Percentiles rank a stretch among this genome's conserved stretches.
Conservation (phyloP, 139 green algal genomes). For the Pleodorina starrii region DNA sequence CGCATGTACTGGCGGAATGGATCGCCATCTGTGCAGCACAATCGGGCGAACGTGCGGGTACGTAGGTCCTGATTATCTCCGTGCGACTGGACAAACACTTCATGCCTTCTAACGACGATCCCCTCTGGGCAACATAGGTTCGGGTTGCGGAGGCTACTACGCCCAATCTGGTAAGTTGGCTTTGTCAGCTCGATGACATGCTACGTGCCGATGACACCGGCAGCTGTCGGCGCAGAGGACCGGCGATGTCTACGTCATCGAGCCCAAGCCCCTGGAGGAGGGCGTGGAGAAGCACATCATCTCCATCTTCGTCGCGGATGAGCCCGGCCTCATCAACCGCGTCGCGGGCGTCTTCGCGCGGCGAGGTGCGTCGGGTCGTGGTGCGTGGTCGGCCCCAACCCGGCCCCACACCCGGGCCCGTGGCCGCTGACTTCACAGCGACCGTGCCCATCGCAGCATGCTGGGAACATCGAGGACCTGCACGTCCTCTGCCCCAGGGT, state of each 20-base stretch:
- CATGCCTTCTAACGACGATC: too few species aligned
- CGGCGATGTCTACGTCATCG: slow-evolving; percentile 77
- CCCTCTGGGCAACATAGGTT: too few species aligned
- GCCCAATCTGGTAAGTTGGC: slow-evolving; percentile 28
- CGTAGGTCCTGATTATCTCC: not conserved
- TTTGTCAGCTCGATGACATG: not conserved
- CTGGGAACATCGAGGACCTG: too few species aligned
- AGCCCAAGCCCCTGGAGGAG: slow-evolving; percentile 83
- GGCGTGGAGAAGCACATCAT: slow-evolving; percentile 94
- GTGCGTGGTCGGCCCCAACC: too few species aligned
- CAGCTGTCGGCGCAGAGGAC: not conserved
- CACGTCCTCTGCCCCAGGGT: not conserved
- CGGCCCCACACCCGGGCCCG: too few species aligned
- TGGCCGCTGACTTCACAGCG: too few species aligned
- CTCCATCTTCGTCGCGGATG: slow-evolving; percentile 96
- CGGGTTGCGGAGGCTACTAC: slow-evolving; percentile 18
- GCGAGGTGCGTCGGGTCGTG: slow-evolving; percentile 68
- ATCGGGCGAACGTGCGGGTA: slow-evolving; percentile 22
- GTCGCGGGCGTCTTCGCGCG: slow-evolving; percentile 97
- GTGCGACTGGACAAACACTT: too few species aligned
- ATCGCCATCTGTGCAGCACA: not conserved
- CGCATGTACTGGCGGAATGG: not conserved
- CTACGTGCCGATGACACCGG: not conserved
- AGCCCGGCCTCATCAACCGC: slow-evolving; percentile 98
- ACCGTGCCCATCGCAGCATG: too few species aligned